Evolutionary conservation across 768 basidiomycete species (phyloP), one percentile per base, ranked within the genome.

Genomic region (Sarcodon aspratus): DNA sequence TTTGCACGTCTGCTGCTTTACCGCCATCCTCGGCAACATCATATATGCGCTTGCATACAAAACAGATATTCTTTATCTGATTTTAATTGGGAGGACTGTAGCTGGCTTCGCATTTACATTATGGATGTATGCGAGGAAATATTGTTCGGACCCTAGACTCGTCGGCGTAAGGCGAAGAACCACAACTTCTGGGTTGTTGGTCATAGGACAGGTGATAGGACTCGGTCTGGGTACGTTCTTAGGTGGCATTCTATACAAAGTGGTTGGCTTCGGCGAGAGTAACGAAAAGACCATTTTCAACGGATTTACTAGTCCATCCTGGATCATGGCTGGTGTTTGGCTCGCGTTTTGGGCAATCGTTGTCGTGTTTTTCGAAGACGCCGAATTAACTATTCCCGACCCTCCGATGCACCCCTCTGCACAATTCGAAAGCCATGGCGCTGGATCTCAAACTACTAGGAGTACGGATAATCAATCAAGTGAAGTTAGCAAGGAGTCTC

Each of bases 81-180:
- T 84, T 54, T 75, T 86, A 52, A 69, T 84, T 33, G 81, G 80
- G 6, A 78, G 83, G 13, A 76, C 79, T 46, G 74, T 83, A 31
- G 70, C 67, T 34, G 82, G 82, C 1, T 56, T 82, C 35, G 73
- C 72, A 7, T 82, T 80, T 57, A 72, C 77, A 3, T 67, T 73
- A 33, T 81, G 76, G 67, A 76, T 86, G 79, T 84, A 82, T 62
- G 66, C 62, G 55, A 83, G 82, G 55, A 71, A 78, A 10, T 85
- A 80, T 58, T 85, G 82, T 59, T 74, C 72, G n/a, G 82, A 85
- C 59, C 73, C 78, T 4, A 75, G 75, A 12, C 71, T 84, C 48
- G 78, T 85, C 37, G 80, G 82, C 27, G 60, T 82, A 21, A 75
- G 79, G 31, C 68, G 76, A 21, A 68, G 80, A 33, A 83, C 80